phyloP scores from a whole-genome alignment of 192 early-diverging fungal genomes.

The Backusella tuberculispora region DNA sequence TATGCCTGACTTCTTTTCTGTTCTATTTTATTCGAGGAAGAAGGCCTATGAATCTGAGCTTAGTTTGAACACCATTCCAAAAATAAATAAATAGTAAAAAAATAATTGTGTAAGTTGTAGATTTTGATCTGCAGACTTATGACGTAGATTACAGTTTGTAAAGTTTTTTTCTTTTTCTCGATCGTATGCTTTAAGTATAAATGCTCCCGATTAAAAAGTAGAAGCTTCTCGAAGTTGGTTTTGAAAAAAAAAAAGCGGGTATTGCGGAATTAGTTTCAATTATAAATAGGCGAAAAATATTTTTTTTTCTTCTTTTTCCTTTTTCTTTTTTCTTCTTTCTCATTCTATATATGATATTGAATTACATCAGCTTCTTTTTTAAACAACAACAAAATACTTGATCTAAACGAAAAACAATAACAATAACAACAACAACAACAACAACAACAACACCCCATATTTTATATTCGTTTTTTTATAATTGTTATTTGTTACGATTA shows the following conservation, averaged over 20 bases:
- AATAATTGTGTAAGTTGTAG: not conserved
- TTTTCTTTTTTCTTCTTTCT: too few relatives aligned
- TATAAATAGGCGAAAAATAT: not conserved
- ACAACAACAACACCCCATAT: too few relatives aligned
- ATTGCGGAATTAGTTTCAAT: not conserved
- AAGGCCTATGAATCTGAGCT: not conserved
- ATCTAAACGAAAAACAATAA: too few relatives aligned
- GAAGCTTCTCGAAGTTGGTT: slow-evolving; percentile 7
- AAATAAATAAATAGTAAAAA: not conserved
- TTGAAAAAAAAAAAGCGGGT: too few relatives aligned
- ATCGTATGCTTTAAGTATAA: not conserved
- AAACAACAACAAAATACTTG: not conserved
- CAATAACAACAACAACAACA: too few relatives aligned
- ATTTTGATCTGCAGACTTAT: not conserved
- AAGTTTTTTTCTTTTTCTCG: not conserved
- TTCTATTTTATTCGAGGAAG: not conserved
- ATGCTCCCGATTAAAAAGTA: not conserved
- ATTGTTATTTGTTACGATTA: not conserved
- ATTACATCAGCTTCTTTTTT: not conserved
- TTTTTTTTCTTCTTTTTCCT: not conserved
- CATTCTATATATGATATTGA: not conserved
- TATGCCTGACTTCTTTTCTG: not conserved
- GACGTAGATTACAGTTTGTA: not conserved
- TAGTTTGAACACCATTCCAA: not conserved
- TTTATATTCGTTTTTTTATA: not conserved